Percentiles rank a stretch among this genome's conserved stretches.
phyloP scores from a whole-genome alignment of 768 basidiomycete genomes.

The Mycena alexandri region DNA sequence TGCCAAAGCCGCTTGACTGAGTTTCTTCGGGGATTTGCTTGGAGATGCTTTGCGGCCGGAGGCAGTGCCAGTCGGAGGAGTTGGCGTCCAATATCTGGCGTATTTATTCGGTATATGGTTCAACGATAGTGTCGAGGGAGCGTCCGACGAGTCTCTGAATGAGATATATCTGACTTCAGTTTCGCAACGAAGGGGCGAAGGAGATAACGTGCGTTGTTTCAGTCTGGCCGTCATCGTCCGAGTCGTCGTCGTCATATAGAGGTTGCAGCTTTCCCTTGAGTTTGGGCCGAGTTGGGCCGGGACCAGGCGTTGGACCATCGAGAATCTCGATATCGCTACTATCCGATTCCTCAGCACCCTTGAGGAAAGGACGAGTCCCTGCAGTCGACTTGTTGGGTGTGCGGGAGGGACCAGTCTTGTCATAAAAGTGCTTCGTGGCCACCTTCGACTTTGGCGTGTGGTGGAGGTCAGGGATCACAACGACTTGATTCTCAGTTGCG shows the following conservation, averaged over 20 bases:
- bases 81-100: slow-evolving; percentile 20
- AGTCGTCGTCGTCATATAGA: slow-evolving; percentile 48
- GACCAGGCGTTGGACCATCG: slow-evolving; percentile 32
- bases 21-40: not conserved
- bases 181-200: not conserved
- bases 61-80: not conserved
- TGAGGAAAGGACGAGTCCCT: slow-evolving; percentile 45
- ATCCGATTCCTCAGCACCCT: slow-evolving; percentile 42
- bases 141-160: slow-evolving; percentile 10
- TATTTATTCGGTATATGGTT: slow-evolving; percentile 4
- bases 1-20: not conserved
- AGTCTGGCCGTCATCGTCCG: slow-evolving; percentile 47
- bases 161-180: not conserved
- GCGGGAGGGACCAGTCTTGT: slow-evolving; percentile 2
- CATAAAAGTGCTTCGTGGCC: not conserved
- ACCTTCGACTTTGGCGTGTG: slow-evolving; percentile 14
- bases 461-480: slow-evolving; percentile 5
- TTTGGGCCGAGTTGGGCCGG: slow-evolving; percentile 22
- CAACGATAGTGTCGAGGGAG: not conserved
- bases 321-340: slow-evolving; percentile 42
- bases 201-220: slow-evolving; percentile 19
- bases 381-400: slow-evolving; percentile 1
- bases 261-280: slow-evolving; percentile 27
- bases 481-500: slow-evolving; percentile 2
- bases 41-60: not conserved